These are phyloP conservation scores for Athelia psychrophila DNA, from an alignment of 1,284 basidiomycete species.

Conservation along the genomic window DNA sequence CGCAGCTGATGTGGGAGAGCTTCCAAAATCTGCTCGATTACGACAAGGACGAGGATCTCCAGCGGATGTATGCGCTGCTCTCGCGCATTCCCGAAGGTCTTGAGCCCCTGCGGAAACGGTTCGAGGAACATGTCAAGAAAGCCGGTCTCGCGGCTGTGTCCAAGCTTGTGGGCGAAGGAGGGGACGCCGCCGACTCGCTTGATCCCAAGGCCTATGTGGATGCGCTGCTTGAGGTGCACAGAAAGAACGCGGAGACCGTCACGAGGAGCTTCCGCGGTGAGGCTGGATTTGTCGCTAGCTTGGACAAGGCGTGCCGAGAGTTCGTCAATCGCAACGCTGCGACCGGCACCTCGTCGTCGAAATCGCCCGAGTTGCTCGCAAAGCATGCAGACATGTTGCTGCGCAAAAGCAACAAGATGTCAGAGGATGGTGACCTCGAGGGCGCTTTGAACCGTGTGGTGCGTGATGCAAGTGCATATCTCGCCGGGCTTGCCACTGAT, in stretches of 20 bases:
- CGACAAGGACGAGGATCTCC: slow-evolving; percentile 92
- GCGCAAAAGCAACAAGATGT: slow-evolving; percentile 95
- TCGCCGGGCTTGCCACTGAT: slow-evolving; percentile 3
- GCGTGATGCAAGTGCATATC: slow-evolving; percentile 30
- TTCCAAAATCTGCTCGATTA: slow-evolving; percentile 92
- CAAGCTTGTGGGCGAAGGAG: slow-evolving; percentile 75
- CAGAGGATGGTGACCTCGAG: slow-evolving; percentile 90
- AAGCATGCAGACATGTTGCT: slow-evolving; percentile 92
- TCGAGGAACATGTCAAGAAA: slow-evolving; percentile 93
- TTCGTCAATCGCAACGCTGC: slow-evolving; percentile 96
- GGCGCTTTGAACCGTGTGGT: slow-evolving; percentile 89
- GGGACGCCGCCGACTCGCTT: slow-evolving; percentile 59
- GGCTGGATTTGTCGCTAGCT: slow-evolving; percentile 91
- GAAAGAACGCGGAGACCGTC: slow-evolving; percentile 91
- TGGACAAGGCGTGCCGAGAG: slow-evolving; percentile 96
- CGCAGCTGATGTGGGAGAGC: slow-evolving; percentile 89
- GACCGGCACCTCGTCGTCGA: slow-evolving; percentile 79
- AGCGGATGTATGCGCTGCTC: slow-evolving; percentile 93
- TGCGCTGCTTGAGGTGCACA: slow-evolving; percentile 87
- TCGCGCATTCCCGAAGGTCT: slow-evolving; percentile 89
- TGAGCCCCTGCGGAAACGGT: slow-evolving; percentile 89
- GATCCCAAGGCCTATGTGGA: slow-evolving; percentile 95
- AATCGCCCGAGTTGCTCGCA: slow-evolving; percentile 93
- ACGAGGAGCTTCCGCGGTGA: slow-evolving; percentile 91
- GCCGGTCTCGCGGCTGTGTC: slow-evolving; percentile 84